Base-by-base conservation (phyloP, 2,329 filamentous ascomycete genomes). In the Fusarium humuli region DNA sequence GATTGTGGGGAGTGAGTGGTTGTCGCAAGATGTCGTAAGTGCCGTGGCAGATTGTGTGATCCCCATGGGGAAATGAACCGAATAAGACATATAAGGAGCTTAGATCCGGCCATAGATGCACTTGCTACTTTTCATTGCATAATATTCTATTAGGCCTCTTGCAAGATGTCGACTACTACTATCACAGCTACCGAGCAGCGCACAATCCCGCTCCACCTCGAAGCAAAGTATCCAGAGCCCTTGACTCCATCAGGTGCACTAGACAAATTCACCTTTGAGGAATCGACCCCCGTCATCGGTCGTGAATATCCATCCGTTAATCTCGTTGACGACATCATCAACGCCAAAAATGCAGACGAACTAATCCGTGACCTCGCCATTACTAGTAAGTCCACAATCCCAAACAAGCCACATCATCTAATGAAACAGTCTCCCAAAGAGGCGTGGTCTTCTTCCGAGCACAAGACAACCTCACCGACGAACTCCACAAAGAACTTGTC, bases 391-490 rank as follows among this genome's bases (percentile, higher is more conserved):
- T 67, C 4, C 6, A 10, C 9, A 1, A 6, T 7, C 27, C 1
- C 2, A 12, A 12, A 14, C 0, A 6, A 27, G 6, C 3, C 6
- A 5, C 20, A 12, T 2, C 7, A 12, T 2, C 16, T n/a, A 22
- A 18, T 4, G 40, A 49, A n/a, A 9, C 12, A 89, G 87, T 90
- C 67, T 89, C 88, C 2, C 84, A 87, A 67, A 83, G 89, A 16
- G 88, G 88, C 3, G 89, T 91, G 4, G 88, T 91, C 42, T 90
- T 91, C 78, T 89, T 91, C 77, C 85, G 89, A 16, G 81, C 83
- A 12, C 89, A 91, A 65, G 80, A 88, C 72, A 82, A 85, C 67
- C 78, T 90, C 8, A 83, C 82, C 69, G 85, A 90, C 69, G 86
- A 87, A 0, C 81, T 88, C 8, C 88, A 90, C 72, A 91, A 91